Percentiles rank a stretch among this genome's conserved stretches.
Evolutionary conservation across 2,329 filamentous ascomycete species (phyloP).

Genomic region (Stachybotrys chlorohalonatus): DNA sequence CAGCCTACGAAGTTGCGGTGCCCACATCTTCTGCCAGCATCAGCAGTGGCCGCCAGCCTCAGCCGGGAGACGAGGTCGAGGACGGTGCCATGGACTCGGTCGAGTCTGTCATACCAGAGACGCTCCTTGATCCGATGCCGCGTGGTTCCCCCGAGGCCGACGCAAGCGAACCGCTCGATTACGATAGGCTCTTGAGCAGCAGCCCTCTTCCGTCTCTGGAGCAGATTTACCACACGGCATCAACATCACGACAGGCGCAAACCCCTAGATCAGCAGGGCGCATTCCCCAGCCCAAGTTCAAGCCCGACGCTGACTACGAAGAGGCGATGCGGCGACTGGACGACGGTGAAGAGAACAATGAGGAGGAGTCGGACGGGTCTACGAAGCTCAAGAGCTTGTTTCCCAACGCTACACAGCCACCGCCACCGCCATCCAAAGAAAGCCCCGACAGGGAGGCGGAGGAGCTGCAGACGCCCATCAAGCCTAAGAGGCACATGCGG

Average conservation of each 20-base stretch:
- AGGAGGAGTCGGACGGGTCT: constrained; percentile 15
- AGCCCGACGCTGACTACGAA: constrained; percentile 29
- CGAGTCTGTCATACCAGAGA: constrained; percentile 13
- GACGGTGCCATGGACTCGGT: constrained; percentile 11
- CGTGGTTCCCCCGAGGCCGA: constrained; percentile 1
- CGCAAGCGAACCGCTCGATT: background rate
- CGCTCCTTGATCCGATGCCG: constrained; percentile 7
- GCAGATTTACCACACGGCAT: constrained; percentile 32
- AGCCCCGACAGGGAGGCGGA: constrained; percentile 1
- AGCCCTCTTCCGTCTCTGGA: constrained; percentile 24
- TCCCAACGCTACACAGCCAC: constrained; percentile 19
- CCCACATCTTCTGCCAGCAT: constrained; percentile 25
- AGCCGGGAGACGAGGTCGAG: constrained; percentile 27
- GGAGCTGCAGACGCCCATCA: constrained; percentile 1
- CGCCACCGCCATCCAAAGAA: constrained; percentile 7
- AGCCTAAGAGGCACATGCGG: constrained; percentile 6
- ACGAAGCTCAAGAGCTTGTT: constrained; percentile 17
- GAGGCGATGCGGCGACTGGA: constrained; percentile 35
- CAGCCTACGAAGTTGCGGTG: background rate
- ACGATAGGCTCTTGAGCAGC: constrained; percentile 10
- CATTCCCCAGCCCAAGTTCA: constrained; percentile 14
- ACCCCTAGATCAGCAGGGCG: constrained; percentile 20
- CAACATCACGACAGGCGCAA: constrained; percentile 25
- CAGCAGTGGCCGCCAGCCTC: constrained; percentile 40
- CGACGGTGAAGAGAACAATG: constrained; percentile 21